Conservation (phyloP, 225 moss, liverwort and hornwort species). For the Marchantia polymorpha region DNA sequence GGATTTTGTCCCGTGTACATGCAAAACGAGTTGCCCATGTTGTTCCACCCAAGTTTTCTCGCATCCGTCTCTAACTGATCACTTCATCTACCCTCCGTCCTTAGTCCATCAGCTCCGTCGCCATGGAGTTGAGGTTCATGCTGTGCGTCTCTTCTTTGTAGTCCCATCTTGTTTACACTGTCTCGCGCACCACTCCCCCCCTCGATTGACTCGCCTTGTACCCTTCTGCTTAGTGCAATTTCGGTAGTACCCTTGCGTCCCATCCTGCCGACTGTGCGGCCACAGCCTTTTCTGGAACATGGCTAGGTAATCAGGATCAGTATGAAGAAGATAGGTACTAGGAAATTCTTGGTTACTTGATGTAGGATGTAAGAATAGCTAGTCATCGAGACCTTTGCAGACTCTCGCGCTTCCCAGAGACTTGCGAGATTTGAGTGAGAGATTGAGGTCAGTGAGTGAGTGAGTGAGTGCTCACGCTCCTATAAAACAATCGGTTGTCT, state of each 20-base stretch:
- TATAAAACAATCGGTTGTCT: constrained; percentile 22
- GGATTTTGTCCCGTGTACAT: constrained; percentile 23
- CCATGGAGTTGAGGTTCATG: constrained; percentile 36
- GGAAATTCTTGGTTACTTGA: constrained; percentile 22
- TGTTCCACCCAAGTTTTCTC: constrained; percentile 13
- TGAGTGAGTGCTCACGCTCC: constrained; percentile 15
- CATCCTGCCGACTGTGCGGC: constrained; percentile 8
- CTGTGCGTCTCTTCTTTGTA: constrained; percentile 17
- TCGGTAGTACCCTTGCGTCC: not conserved
- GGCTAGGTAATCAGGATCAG: constrained; percentile 10
- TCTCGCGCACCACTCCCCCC: not conserved
- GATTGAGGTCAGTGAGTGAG: constrained; percentile 13
- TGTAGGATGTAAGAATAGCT: constrained; percentile 1
- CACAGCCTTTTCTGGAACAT: constrained; percentile 15
- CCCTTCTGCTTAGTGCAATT: constrained; percentile 5
- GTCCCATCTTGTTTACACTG: not conserved
- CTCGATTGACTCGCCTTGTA: not conserved
- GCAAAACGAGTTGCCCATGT: constrained; percentile 15
- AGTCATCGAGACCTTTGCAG: constrained; percentile 13
- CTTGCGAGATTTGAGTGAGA: constrained; percentile 5
- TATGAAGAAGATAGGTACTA: not conserved
- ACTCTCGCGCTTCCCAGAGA: not conserved
- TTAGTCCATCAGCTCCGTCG: constrained; percentile 22
- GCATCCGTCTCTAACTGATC: constrained; percentile 10
- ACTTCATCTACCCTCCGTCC: constrained; percentile 5